phyloP scores from a whole-genome alignment of 1,139 yeast genomes.

The Nakaseomyces uthaithaninus region DNA sequence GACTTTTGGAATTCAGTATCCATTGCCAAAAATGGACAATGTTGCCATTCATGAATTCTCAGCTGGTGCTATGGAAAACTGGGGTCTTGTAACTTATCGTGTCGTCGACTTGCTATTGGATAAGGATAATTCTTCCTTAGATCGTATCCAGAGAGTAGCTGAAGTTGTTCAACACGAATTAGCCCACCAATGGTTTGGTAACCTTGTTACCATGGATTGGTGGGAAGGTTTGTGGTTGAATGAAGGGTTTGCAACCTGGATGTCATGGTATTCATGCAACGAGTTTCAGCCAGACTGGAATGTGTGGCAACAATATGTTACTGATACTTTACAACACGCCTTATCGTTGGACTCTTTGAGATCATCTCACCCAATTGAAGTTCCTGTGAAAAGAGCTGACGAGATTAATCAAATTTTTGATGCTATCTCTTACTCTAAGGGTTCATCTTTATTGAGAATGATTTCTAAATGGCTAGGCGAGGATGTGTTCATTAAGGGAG shows the following conservation, averaged over 20 bases:
- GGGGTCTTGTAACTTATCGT: constrained; percentile 81
- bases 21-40: constrained; percentile 75
- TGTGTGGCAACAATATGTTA: constrained; percentile 67
- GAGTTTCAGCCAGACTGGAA: constrained; percentile 80
- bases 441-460: constrained; percentile 74
- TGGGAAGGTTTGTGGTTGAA: constrained; percentile 92
- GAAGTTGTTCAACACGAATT: constrained; percentile 86
- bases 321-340: constrained; percentile 63
- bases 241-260: constrained; percentile 91
- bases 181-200: constrained; percentile 94
- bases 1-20: constrained; percentile 65
- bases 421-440: constrained; percentile 76
- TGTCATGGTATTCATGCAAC: constrained; percentile 74
- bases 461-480: constrained; percentile 68
- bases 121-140: constrained; percentile 55
- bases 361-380: constrained; percentile 81
- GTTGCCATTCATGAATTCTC: constrained; percentile 77
- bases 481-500: constrained; percentile 69
- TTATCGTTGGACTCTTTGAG: constrained; percentile 65
- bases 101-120: constrained; percentile 67
- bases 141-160: constrained; percentile 69
- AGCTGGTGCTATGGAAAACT: constrained; percentile 90
- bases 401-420: constrained; percentile 85
- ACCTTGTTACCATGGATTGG: constrained; percentile 88
- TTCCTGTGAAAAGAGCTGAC: constrained; percentile 70